These are phyloP conservation scores for Geotrichum macrosporum DNA, from an alignment of 1,139 yeast genomes.

Conservation along the genomic window DNA sequence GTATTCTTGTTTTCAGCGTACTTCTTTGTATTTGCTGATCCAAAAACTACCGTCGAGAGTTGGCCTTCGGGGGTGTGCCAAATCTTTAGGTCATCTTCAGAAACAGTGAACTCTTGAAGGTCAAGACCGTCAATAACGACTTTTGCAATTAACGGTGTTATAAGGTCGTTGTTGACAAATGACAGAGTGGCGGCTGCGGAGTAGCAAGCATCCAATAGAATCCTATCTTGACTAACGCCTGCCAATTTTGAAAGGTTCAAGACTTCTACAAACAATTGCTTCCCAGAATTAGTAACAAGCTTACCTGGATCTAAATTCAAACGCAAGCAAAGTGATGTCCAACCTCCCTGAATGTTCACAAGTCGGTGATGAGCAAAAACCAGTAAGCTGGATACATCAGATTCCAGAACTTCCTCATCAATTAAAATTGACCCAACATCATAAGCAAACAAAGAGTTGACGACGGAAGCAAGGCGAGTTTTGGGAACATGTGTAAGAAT, in stretches of 20 bases:
- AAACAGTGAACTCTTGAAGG: slow-evolving; percentile 31
- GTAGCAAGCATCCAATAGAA: slow-evolving; percentile 45
- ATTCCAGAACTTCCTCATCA: slow-evolving; percentile 34
- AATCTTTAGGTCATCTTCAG: slow-evolving; percentile 50
- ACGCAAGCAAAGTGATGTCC: slow-evolving; percentile 75
- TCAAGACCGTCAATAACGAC: slow-evolving; percentile 41
- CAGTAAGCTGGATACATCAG: slow-evolving; percentile 47
- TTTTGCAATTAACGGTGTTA: slow-evolving; percentile 51
- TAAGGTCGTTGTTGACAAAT: slow-evolving; percentile 61
- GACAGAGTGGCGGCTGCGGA: slow-evolving; percentile 60
- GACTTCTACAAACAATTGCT: slow-evolving; percentile 40
- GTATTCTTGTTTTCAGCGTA: slow-evolving; percentile 54
- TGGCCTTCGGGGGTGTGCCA: slow-evolving; percentile 69
- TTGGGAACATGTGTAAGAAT: slow-evolving; percentile 17
- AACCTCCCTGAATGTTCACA: slow-evolving; percentile 49
- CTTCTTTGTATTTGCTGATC: slow-evolving; percentile 28
- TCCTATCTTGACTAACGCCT: slow-evolving; percentile 18
- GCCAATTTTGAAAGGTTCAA: slow-evolving; percentile 31
- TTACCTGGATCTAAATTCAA: slow-evolving; percentile 62
- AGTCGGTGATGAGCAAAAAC: slow-evolving; percentile 52
- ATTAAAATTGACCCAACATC: slow-evolving; percentile 2
- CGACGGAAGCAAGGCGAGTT: slow-evolving; percentile 9
- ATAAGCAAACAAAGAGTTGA: slow-evolving; percentile 13
- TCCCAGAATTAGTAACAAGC: slow-evolving; percentile 46
- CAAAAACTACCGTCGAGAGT: slow-evolving; percentile 61